These are phyloP conservation scores for Penicillium mononematosum DNA, from an alignment of 495 filamentous ascomycete genomes.

Conservation along the genomic window DNA sequence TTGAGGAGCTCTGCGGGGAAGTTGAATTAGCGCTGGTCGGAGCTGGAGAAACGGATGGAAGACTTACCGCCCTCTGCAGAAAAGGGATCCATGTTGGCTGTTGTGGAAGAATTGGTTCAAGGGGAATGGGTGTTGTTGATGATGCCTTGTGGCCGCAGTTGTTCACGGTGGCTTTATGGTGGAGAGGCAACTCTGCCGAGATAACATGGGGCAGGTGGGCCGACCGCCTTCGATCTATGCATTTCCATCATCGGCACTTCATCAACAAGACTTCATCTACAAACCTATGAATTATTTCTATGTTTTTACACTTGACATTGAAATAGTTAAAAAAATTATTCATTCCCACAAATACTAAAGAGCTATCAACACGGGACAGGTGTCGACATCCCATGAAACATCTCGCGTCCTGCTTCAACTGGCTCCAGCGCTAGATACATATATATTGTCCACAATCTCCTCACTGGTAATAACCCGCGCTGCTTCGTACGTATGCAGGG, in stretches of 20 bases:
- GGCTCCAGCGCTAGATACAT: too few species aligned
- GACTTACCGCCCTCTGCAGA: constrained; percentile 78
- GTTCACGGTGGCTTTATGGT: constrained; percentile 26
- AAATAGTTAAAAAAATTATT: background rate
- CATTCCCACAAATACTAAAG: background rate
- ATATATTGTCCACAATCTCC: too few species aligned
- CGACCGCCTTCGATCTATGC: constrained; percentile 24
- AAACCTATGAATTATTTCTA: background rate
- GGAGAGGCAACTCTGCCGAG: constrained; percentile 26
- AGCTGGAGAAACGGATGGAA: background rate
- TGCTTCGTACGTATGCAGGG: too few species aligned
- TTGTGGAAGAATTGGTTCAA: constrained; percentile 14
- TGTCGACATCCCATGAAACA: background rate
- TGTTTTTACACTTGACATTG: background rate
- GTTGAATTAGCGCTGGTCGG: constrained; percentile 11
- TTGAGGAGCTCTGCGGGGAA: constrained; percentile 77
- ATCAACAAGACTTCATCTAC: background rate
- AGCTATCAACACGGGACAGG: background rate
- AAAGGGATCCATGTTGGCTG: constrained; percentile 79
- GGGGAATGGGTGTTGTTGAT: constrained; percentile 23
- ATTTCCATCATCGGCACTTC: background rate
- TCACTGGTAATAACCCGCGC: too few species aligned
- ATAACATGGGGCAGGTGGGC: constrained; percentile 24
- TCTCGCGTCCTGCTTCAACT: too few species aligned
- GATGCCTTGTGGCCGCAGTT: constrained; percentile 24